A percentile compares a stretch with the other conserved stretches of the same genome.
These are phyloP conservation scores for Sporothrix phasma DNA, from an alignment of 2,329 filamentous ascomycete genomes.

Conservation along the genomic window DNA sequence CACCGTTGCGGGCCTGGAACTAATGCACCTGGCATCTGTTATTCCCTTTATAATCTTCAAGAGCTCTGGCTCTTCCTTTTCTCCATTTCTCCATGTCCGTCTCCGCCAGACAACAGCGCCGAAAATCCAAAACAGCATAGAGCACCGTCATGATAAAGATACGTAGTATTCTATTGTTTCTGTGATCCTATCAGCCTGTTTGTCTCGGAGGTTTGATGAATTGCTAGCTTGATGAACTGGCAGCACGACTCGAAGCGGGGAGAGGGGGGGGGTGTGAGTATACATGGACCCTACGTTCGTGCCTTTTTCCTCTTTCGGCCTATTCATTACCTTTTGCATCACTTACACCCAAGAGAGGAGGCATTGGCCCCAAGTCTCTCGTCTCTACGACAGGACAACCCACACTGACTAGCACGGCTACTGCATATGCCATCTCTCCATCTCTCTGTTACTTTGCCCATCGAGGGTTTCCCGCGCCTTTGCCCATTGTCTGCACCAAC, in stretches of 20 bases:
- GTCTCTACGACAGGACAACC: neutral
- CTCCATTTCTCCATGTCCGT: neutral
- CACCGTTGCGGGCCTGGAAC: neutral
- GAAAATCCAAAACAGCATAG: neutral
- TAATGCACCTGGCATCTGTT: neutral
- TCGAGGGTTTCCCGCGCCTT: neutral
- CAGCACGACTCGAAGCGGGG: neutral
- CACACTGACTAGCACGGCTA: neutral
- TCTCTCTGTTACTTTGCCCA: neutral
- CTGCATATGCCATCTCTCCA: neutral
- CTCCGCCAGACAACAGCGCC: neutral
- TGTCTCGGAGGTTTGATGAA: neutral
- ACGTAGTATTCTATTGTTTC: neutral
- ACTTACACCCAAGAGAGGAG: neutral
- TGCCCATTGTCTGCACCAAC: neutral
- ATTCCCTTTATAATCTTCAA: neutral
- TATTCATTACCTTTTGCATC: neutral
- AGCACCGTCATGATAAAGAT: neutral
- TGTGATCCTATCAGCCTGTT: neutral
- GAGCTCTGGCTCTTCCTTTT: too few species aligned
- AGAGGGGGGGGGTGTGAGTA: neutral
- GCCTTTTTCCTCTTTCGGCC: neutral
- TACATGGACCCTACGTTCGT: neutral
- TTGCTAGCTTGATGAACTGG: neutral
- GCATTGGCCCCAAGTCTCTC: neutral